Percentiles rank a stretch among this genome's conserved stretches.
These are phyloP conservation scores for Taphrina betulina DNA, from an alignment of 1,139 yeast genomes.

Conservation along the genomic window DNA sequence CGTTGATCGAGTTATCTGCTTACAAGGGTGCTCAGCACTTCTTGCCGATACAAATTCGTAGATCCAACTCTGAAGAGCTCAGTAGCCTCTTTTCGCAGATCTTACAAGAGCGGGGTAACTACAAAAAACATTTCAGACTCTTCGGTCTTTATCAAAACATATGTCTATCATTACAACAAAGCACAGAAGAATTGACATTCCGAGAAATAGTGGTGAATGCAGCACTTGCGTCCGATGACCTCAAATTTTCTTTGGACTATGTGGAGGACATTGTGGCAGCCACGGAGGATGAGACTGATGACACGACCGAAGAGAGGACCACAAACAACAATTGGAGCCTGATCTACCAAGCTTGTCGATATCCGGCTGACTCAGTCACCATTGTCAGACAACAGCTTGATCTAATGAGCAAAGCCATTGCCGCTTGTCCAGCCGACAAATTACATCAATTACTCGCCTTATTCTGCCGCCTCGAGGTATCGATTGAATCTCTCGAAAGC, in stretches of 20 bases:
- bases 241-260: slow-evolving; percentile 2
- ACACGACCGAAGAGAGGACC: not conserved
- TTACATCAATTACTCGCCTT: not conserved
- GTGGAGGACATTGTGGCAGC: slow-evolving; percentile 9
- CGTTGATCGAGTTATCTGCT: slow-evolving; percentile 19
- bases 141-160: slow-evolving; percentile 20
- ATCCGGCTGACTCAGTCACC: slow-evolving; percentile 6
- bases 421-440: slow-evolving; percentile 6
- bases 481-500: not conserved
- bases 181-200: not conserved
- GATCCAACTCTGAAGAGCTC: not conserved
- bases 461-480: not conserved
- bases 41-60: slow-evolving; percentile 11
- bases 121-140: slow-evolving; percentile 10
- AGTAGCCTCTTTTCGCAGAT: slow-evolving; percentile 4
- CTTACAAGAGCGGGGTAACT: slow-evolving; percentile 7
- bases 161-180: not conserved
- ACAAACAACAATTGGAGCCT: slow-evolving; percentile 11
- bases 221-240: slow-evolving; percentile 22
- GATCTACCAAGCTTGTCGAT: slow-evolving; percentile 21
- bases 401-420: slow-evolving; percentile 7
- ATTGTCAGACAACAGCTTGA: not conserved
- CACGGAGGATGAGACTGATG: not conserved
- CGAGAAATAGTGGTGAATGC: slow-evolving; percentile 23
- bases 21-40: slow-evolving; percentile 2